Evolutionary conservation across 306 rosid genomes (phyloP), one percentile per base, ranked within the genome.

Genomic region (Carpinus fangiana): DNA sequence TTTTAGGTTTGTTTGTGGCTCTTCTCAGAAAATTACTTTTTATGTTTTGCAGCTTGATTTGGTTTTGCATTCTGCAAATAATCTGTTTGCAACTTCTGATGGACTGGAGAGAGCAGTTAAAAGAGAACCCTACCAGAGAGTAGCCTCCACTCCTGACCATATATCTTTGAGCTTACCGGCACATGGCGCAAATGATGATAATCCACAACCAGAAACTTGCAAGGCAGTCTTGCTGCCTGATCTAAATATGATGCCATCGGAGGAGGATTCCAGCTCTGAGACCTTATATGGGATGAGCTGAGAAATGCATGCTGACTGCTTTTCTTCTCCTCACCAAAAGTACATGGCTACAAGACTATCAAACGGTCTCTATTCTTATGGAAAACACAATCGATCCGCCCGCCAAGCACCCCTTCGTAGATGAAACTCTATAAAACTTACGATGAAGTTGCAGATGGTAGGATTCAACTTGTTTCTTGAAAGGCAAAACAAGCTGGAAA

Each of bases 191-290:
- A 79, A 74, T 65, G 86, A 73, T 43, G 34, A 77, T 48, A 76
- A 12, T 26, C 80, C 77, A 31, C 83, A 31, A 48, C 60, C 84
- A 77, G 84, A 88, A 47, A 79, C 86, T 69, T 77, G 61, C 14
- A 81, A 74, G 77, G 82, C 87, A 43, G 75, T 86, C 84, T 57
- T 89, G 79, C 85, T 94, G 38, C 98, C 98, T 12, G 98, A 94
- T 86, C 88, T 94, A 43, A 94, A 94, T 70, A 88, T 84, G 92
- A 67, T 72, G 77, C 96, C 98, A 3, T 76, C 80, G 0, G 94
- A 81, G 23, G 96, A 83, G 73, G 90, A 78, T 57, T 85, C 74
- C 36, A 68, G 48, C 78, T 17, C 68, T 4, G 87, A 73, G 17
- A 73, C 57, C 31, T 48, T 69, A 3, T 84, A 75, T 36, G 82